Percentiles rank a stretch among this genome's conserved stretches.
phyloP scores from a whole-genome alignment of 1,284 basidiomycete genomes.

The Marasmius tenuissimus region DNA sequence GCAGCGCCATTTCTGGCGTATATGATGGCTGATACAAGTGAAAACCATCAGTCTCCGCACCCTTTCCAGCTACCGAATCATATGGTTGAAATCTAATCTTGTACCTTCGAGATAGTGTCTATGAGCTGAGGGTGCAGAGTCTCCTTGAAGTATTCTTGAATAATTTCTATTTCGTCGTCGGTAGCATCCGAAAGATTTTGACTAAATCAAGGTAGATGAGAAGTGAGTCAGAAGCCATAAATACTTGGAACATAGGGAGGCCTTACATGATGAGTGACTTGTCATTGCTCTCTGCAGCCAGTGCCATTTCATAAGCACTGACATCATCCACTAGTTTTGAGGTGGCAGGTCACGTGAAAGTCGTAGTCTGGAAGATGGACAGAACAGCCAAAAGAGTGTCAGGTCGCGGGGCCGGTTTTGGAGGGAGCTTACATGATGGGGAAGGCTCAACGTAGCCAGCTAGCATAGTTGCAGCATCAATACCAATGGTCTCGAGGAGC shows the following conservation, averaged over 20 bases:
- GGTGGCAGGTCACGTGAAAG: background rate
- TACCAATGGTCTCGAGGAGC: conserved; percentile 8
- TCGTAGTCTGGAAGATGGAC: background rate
- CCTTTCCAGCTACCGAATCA: background rate
- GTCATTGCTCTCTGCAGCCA: background rate
- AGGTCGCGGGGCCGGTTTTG: background rate
- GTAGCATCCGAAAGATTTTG: background rate
- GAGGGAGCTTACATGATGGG: background rate
- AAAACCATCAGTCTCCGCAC: background rate
- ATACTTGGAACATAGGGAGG: too few relatives aligned
- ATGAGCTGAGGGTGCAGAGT: background rate
- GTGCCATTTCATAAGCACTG: conserved; percentile 3
- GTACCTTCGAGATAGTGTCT: background rate
- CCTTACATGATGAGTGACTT: background rate
- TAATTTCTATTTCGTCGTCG: conserved; percentile 1
- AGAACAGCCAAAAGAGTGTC: background rate
- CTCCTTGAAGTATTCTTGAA: background rate
- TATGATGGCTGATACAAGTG: background rate
- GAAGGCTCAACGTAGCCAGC: background rate
- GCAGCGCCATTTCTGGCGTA: background rate
- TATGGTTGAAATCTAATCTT: background rate
- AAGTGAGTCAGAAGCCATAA: background rate
- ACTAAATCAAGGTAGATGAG: background rate
- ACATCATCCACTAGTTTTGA: background rate
- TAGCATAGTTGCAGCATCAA: conserved; percentile 8